A percentile compares a stretch with the other conserved stretches of the same genome.
phyloP scores from a whole-genome alignment of 164 flowering plant species.

The Umbellularia californica region DNA sequence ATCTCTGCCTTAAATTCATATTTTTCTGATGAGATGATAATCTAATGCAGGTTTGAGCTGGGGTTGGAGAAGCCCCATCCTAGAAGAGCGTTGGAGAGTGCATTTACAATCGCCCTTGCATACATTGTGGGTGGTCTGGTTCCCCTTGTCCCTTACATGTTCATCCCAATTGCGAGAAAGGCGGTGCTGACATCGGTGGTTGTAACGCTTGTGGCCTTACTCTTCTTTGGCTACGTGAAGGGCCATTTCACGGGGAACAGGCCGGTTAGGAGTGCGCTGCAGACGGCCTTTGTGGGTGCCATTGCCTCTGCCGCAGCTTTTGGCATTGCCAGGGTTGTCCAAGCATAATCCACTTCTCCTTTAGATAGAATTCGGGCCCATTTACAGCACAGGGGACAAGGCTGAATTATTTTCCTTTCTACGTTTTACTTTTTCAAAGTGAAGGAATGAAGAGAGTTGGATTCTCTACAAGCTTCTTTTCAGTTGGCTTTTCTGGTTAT shows the following conservation, averaged over 20 bases:
- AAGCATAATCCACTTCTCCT: constrained; percentile 1
- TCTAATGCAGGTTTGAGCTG: constrained; percentile 69
- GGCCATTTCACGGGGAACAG: constrained; percentile 69
- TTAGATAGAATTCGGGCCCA: background rate
- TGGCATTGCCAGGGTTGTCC: constrained; percentile 70
- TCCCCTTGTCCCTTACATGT: constrained; percentile 83
- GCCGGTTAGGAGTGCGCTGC: constrained; percentile 63
- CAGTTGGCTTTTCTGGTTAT: background rate
- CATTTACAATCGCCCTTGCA: constrained; percentile 76
- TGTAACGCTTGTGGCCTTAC: constrained; percentile 62
- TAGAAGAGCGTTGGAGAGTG: constrained; percentile 78
- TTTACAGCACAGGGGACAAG: background rate
- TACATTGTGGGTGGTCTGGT: constrained; percentile 81
- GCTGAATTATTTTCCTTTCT: no score
- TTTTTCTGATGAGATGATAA: background rate
- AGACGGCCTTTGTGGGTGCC: constrained; percentile 80
- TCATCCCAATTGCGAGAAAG: constrained; percentile 48
- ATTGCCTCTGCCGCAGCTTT: constrained; percentile 89
- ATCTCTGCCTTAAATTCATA: background rate
- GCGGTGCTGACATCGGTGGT: constrained; percentile 66
- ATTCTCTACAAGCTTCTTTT: background rate
- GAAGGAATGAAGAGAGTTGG: background rate
- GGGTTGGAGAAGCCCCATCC: constrained; percentile 98
- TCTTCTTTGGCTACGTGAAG: constrained; percentile 79
- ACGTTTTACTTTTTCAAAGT: no score